Evolutionary conservation across 371 early-diverging fungal genomes (phyloP), one percentile per base, ranked within the genome.

Genomic region (Mortierella sp.): DNA sequence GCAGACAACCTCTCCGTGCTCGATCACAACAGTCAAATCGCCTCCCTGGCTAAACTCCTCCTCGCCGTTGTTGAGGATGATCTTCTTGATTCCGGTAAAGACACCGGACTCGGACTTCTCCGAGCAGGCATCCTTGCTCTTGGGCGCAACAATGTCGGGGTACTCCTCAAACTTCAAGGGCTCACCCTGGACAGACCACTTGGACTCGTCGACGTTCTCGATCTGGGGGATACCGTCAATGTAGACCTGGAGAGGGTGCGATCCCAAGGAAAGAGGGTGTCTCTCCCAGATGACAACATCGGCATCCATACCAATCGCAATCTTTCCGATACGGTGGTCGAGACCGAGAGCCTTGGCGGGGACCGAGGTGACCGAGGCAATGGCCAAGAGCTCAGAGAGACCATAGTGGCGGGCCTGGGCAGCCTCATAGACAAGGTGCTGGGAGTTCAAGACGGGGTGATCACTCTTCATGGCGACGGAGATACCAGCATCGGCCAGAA

Each of bases 401-500:
- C 96, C 96, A 79, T 94, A 95, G 79, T 95, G 92, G 70, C 88
- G 92, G 3, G 93, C 93, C 70, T 94, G 93, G 43, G 93, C 93
- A 16, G 96, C 94, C 80, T 96, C 95, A 77, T 90, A 93, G 39
- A 93, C 80, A 13, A 96, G 86, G 74, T 92, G 88, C 84, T 94
- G 90, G 85, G 95, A 87, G 86, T 94, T 94, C 73, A 91, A 80
- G 11, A 95, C 94, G 14, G 95, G 95, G 79, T 96, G 96, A 75
- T 96, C 96, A 58, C 90, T 90, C 88, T 95, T 96, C 80, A 93
- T 92, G 8, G 95, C 93, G 34, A 96, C 94, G 31, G 93, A 86
- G 68, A 95, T 94, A 24, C 94, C 93, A 22, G 93, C 93, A 16
- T 91, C 86, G 19, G 90, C 79, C 47, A 96, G 78, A 43, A 94